Evolutionary conservation across 2,329 filamentous ascomycete species (phyloP), one percentile per base, ranked within the genome.

Genomic region (Pseudocercospora fijiensis): DNA sequence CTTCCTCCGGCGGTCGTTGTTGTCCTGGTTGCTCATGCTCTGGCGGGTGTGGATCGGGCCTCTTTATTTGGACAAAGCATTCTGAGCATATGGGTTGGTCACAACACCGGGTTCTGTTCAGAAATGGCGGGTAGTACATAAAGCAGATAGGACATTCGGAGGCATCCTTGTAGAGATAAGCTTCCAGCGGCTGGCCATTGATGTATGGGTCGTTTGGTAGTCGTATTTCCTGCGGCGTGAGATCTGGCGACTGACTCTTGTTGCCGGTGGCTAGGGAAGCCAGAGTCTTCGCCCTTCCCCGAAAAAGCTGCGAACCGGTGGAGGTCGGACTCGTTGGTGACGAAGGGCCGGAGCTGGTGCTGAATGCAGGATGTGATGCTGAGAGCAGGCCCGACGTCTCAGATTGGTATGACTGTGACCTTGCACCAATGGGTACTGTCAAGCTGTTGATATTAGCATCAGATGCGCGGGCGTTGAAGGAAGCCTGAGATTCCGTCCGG

Each of bases 11-110:
- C 18, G 70, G 67, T 55, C 72, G 69, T 55, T 66, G 65, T 33
- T 77, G 70, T 45, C 73, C 73, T 10, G 77, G 75, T 53, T 78
- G 77, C 62, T 78, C 77, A 51, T 84, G 84, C 75, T 96, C 91
- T 1, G 92, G 91, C 43, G 92, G 87, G 76, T 97, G 91, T 9
- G 92, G 93, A 68, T 99, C 94, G 3, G 92, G 88, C 47, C 95
- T 87, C 76, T 97, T 98, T 76, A 99, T 99, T 77, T 99, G 95
- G 3, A 99, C 95, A 73, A 99, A 99, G 77, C 95, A 99, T 79
- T 99, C 95, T 47, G 93, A 98, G 79, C 95, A 99, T 67, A 99
- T 98, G 5, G 90, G 84, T 76, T 99, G 95, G 72, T 96, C 92
- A 77, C 95, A 99, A 76, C 95, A 99, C 69, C 95, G 85, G 0